phyloP scores from a whole-genome alignment of 495 filamentous ascomycete genomes.

The Trypethelium eluteriae region DNA sequence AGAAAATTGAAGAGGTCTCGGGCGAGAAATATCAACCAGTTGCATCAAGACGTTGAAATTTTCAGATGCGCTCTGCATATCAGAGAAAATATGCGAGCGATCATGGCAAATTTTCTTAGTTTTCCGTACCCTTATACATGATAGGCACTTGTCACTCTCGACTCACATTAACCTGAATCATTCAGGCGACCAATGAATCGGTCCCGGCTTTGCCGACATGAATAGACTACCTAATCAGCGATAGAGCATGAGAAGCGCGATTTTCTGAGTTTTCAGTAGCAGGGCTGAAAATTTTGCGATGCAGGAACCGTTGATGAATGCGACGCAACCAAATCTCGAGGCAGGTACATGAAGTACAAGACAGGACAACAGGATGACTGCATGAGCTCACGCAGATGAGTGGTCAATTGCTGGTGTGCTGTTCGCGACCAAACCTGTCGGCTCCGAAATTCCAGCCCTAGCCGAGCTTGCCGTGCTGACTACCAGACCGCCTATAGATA shows the following conservation, averaged over 20 bases:
- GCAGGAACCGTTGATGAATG: no score
- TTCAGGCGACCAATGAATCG: neutral
- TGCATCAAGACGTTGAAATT: neutral
- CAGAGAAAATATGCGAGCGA: neutral
- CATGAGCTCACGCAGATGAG: neutral
- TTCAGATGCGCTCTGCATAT: neutral
- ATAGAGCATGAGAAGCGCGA: no score
- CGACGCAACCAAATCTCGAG: no score
- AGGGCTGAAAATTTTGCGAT: no score
- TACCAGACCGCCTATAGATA: neutral
- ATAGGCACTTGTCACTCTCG: no score
- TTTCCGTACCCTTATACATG: no score
- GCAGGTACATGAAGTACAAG: no score
- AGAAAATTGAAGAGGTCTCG: constrained; percentile 30
- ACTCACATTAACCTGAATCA: neutral
- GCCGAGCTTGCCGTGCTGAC: neutral
- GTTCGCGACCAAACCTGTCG: neutral
- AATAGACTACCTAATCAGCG: no score
- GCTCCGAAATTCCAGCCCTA: no score
- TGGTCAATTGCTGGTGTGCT: neutral
- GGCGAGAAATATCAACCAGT: constrained; percentile 26
- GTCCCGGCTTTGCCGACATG: neutral
- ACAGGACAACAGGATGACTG: neutral
- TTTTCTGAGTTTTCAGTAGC: no score
- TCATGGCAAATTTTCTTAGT: no score